Evolutionary conservation across 2,329 filamentous ascomycete species (phyloP), one percentile per base, ranked within the genome.

Genomic region (Phoma sp.): DNA sequence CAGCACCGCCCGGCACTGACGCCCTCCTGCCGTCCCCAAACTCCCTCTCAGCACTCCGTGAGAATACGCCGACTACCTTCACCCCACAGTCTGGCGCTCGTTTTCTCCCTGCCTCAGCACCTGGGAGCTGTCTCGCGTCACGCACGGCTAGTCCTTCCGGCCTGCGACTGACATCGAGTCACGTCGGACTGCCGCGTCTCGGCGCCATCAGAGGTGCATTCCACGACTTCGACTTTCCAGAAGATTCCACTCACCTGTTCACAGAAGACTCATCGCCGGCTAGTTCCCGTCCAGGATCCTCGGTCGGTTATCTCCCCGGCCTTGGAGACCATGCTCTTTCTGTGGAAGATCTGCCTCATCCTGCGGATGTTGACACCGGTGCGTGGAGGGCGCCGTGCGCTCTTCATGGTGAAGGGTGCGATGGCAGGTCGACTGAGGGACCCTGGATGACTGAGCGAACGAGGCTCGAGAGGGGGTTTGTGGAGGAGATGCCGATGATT

Each of bases 71-170:
- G 29, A 29, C 12, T 11, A n/a, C 42, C 20, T 68, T 57, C 56
- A 67, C 56, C 3, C 66, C 66, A 2, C 59, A 66, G 30, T 53
- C 62, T 33, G 59, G 61, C 17, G 60, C 59, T 5, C 43, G 55
- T 2, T 67, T 52, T 42, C 62, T 69, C n/a, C 60, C 68, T 2
- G 56, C 55, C 32, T 71, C 66, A 0, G 68, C 68, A 0, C 69
- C 69, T 4, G 66, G 56, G 7, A 66, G 64, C 10, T 57, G 62
- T 5, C 42, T 59, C 6, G 57, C 29, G 1, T 66, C 60, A 0
- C 47, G 56, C 26, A 30, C 53, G 12, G 56, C 57, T 12, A 61
- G 58, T 1, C 64, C 62, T 0, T 38, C 30, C n/a, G 42, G 12
- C 3, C 15, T 53, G 7, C 17, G 50, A 14, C 7, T 17, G 7